Base-by-base conservation (phyloP, 1,284 basidiomycete species). In the Thelephora terrestris region DNA sequence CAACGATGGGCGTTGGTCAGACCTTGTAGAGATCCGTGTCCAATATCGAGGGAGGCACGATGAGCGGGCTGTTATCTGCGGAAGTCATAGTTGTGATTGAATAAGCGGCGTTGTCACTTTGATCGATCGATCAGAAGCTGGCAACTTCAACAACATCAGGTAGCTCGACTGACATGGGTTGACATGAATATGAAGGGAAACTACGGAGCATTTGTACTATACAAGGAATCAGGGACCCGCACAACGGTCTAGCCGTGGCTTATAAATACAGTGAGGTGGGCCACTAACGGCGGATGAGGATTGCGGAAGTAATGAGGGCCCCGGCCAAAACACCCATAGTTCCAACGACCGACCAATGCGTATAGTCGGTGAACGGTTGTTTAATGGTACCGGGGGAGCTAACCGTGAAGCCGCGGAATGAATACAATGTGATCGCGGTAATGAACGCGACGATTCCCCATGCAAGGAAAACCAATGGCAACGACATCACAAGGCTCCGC, bases 1-100 rank as follows among this genome's bases (percentile, higher is more conserved):
- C 20, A 40, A 36, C 7, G 16, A 51, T 20, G 20, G 43, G 23
- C 29, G 34, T 44, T 14, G 42, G 1, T 47, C 25, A 23, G 20
- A 83, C 91, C 77, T 96, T 99, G 81, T 99, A 98, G 37, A 97
- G 70, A 64, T 99, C 95, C 0, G 93, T 96, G 65, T 98, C 95
- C 48, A 99, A 76, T 48, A 98, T 73, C 25, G 90, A 92, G 52
- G 66, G 62, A 1, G 72, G 74, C 7, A 71, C 29, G 18, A 64
- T 55, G 12, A 59, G 18, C n/a, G n/a, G 17, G n/a, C 21, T 16
- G 21, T 25, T 42, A 70, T 50, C 67, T 63, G 48, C 71, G 63
- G 42, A 74, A 56, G 38, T 32, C 29, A 32, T 32, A 12, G 14
- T 12, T 5, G 9, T 12, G n/a, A n/a, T n/a, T n/a, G n/a, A n/a